Conservation (phyloP, 2,329 filamentous ascomycete species). For the Aspergillus arachidicola region DNA sequence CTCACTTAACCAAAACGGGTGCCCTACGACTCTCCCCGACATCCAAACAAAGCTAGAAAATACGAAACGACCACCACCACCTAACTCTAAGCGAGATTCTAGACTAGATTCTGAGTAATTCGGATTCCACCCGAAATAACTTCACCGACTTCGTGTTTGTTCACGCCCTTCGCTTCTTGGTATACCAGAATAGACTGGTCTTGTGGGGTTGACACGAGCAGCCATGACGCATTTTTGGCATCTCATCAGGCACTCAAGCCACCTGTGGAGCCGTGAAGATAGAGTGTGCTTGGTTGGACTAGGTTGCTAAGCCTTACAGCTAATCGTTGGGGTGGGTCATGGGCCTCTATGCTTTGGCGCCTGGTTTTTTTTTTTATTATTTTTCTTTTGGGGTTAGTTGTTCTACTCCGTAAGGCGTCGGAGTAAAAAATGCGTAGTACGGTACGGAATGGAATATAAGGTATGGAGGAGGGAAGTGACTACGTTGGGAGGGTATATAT, state of each 20-base stretch:
- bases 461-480: neutral
- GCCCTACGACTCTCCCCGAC: neutral
- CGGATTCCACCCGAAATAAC: neutral
- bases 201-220: conserved; percentile 4
- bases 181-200: neutral
- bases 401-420: conserved; percentile 5
- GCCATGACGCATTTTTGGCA: neutral
- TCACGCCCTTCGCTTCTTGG: conserved; percentile 6
- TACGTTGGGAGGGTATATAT: neutral
- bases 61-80: neutral
- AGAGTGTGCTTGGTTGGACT: neutral
- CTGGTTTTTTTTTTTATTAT: neutral
- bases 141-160: conserved; percentile 7
- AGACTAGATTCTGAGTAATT: conserved; percentile 1
- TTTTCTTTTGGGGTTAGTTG: neutral
- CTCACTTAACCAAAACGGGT: neutral
- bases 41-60: neutral
- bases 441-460: conserved; percentile 4
- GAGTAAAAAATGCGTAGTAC: conserved; percentile 1
- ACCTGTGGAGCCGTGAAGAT: neutral
- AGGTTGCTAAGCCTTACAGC: conserved; percentile 8
- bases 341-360: neutral
- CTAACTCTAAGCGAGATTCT: neutral
- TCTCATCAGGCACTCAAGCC: neutral
- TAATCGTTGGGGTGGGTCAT: conserved; percentile 1